Evolutionary conservation across 2,329 filamentous ascomycete species (phyloP).

Genomic region (Phialophora verrucosa): DNA sequence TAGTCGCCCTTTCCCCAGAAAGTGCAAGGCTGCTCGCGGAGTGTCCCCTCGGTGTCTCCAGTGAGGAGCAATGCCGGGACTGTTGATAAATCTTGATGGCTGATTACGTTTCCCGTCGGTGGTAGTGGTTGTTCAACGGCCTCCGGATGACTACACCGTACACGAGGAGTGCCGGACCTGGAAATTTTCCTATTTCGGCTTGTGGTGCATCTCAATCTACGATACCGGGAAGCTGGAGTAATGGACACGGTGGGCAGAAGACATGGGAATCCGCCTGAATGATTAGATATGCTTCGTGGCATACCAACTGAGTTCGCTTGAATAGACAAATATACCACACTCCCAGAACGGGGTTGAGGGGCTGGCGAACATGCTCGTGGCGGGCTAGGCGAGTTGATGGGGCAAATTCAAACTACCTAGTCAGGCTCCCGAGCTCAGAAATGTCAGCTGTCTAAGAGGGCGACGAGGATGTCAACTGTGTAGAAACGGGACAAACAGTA

Average conservation of each 20-base stretch:
- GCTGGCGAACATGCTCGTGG: neutral
- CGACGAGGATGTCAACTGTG: neutral
- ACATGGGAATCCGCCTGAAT: neutral
- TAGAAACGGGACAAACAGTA: neutral
- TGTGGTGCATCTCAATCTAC: neutral
- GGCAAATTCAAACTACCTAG: neutral
- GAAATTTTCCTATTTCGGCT: neutral
- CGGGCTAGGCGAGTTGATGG: too few species aligned
- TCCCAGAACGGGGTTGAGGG: neutral
- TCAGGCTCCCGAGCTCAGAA: neutral
- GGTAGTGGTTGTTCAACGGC: neutral
- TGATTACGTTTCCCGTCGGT: neutral
- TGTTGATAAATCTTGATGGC: neutral
- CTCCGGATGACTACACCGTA: neutral
- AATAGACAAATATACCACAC: neutral
- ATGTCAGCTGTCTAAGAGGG: neutral
- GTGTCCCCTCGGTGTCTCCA: neutral
- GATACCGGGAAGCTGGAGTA: neutral
- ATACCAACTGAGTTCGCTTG: neutral
- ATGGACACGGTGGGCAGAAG: neutral
- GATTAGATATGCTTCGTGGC: neutral
- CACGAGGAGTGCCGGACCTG: neutral
- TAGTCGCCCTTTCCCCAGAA: neutral
- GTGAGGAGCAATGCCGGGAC: neutral
- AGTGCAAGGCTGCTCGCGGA: neutral